phyloP scores from a whole-genome alignment of 306 rosid genomes.

The Cyamopsis tetragonoloba region DNA sequence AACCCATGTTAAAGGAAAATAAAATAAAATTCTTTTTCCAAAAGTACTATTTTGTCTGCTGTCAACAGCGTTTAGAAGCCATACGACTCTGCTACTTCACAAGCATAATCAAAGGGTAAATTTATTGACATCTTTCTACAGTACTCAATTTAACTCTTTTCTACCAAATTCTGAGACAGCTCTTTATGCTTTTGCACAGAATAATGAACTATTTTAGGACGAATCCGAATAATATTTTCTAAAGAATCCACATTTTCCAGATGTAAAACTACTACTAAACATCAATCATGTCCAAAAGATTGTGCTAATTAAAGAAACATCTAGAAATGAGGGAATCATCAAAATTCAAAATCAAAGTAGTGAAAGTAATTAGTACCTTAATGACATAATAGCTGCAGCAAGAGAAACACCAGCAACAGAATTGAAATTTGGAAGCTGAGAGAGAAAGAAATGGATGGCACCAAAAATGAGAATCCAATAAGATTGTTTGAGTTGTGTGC shows the following conservation, averaged over 20 bases:
- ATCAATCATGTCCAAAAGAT: not conserved
- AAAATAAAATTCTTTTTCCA: not conserved
- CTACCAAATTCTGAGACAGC: conserved; percentile 4
- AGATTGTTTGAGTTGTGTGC: conserved; percentile 65
- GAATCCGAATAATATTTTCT: conserved; percentile 18
- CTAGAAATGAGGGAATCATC: not conserved
- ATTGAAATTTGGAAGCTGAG: conserved; percentile 93
- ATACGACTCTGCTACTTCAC: conserved; percentile 6
- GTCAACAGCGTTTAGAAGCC: not conserved
- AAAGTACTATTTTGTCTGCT: not conserved
- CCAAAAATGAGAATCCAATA: conserved; percentile 92
- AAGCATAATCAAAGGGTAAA: not conserved
- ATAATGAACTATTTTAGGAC: conserved; percentile 1
- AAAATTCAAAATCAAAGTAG: too few species aligned
- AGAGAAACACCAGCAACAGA: conserved; percentile 89
- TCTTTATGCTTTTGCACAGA: conserved; percentile 21
- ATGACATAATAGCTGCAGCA: conserved; percentile 94
- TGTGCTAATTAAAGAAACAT: not conserved
- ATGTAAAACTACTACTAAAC: not conserved
- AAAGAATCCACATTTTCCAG: not conserved
- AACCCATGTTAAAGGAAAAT: not conserved
- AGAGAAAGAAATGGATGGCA: conserved; percentile 73
- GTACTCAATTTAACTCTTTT: not conserved
- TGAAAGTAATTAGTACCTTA: too few species aligned
- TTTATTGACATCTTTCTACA: not conserved